Conservation (phyloP, 139 green algal genomes). For the Desmodesmus armatus region DNA sequence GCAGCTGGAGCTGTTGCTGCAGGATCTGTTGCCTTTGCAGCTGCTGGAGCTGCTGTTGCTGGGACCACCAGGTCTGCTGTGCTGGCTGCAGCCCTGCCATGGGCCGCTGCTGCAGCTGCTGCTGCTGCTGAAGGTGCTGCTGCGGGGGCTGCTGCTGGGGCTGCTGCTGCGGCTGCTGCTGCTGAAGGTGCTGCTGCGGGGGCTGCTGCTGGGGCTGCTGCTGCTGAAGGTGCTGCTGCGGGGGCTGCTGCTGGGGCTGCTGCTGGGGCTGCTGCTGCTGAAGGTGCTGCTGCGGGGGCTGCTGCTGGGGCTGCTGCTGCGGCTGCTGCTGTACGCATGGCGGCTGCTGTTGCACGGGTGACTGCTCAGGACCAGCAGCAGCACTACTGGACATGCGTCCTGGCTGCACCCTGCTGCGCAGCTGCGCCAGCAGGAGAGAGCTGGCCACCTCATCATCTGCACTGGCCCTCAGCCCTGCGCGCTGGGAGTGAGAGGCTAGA, state of each 20-base stretch:
- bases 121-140: neutral
- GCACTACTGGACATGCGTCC: neutral
- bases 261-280: neutral
- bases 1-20: constrained; percentile 5
- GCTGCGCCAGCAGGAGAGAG: neutral
- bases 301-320: neutral
- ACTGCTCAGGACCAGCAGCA: neutral
- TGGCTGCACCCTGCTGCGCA: neutral
- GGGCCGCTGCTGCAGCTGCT: neutral
- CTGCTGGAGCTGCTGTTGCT: constrained; percentile 1
- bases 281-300: neutral
- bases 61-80: neutral
- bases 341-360: neutral
- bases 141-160: neutral
- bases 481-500: neutral
- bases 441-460: neutral
- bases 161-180: neutral
- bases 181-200: neutral
- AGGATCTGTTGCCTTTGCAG: neutral
- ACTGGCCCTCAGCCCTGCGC: neutral
- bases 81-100: neutral
- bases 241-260: neutral
- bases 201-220: neutral
- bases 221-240: neutral
- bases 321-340: neutral